Base-by-base conservation (phyloP, 352 stramenopile species). In the Phytophthora pseudosyringae region DNA sequence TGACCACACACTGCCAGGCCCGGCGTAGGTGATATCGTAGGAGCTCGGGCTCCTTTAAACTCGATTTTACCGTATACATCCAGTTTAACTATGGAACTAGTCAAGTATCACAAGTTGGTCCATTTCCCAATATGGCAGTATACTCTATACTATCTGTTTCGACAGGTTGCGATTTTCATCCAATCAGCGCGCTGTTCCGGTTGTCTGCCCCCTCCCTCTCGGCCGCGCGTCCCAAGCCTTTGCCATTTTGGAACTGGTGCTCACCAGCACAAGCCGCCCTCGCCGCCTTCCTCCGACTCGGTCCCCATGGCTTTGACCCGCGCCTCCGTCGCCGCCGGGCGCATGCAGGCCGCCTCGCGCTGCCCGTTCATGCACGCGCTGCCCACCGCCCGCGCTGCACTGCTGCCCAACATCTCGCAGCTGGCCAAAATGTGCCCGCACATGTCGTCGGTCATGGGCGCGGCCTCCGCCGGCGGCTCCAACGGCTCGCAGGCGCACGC, bases 341-440 rank as follows among this genome's bases (percentile, higher is more conserved):
- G 82, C 52, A 80, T 93, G 72, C 84, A 93, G 71, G 76, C 84
- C 35, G 83, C 75, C 36, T 89, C 86, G 8, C 83, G 83, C 51
- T 95, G 88, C 61, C 88, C 88, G 13, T 95, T 95, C 75, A 93
- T 95, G 79, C 76, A 91, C 69, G 80, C 86, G 43, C 81, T 91
- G 16, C 81, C 84, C 10, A 90, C 82, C 1, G 73, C 86, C 3
- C 85, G 86, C 53, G 83, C 85, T 13, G 88, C 88, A 13, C 59
- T 95, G 49, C 72, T 95, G 55, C 88, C 88, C 54, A 95, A 95
- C 75, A 93, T 94, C 71, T 75, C 85, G 55, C 84, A 94, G 74
- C 66, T 95, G 39, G 86, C 84, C 21, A 92, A 93, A 67, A 77
- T 95, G 45, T 95, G 88, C 43, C 88, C 88, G 59, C 88, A 95